Conservation (phyloP, 805 yeast species). For the Zygotorulaspora florentina region DNA sequence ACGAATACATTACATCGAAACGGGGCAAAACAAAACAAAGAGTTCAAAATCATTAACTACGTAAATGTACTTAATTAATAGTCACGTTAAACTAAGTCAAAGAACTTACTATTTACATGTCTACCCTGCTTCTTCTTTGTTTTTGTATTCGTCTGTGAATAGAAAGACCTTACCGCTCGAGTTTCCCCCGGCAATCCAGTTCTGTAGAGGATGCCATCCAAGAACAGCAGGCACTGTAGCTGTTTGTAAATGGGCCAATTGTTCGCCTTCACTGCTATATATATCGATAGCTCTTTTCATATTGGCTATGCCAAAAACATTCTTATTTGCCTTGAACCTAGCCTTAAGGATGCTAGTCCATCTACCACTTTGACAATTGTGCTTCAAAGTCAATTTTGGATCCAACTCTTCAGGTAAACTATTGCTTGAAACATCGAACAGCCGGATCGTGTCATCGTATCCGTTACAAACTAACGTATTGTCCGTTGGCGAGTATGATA, state of each 20-base stretch:
- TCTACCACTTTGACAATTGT: slow-evolving; percentile 94
- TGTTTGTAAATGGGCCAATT: slow-evolving; percentile 71
- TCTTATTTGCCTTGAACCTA: slow-evolving; percentile 69
- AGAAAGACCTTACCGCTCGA: slow-evolving; percentile 87
- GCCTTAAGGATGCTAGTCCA: slow-evolving; percentile 94
- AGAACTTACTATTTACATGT: too few species aligned
- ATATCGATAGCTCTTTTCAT: slow-evolving; percentile 88
- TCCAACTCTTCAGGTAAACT: slow-evolving; percentile 37
- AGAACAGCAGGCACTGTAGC: slow-evolving; percentile 94
- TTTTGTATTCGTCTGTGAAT: slow-evolving; percentile 30
- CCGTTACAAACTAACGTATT: slow-evolving; percentile 83
- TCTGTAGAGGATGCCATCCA: slow-evolving; percentile 74
- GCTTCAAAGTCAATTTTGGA: slow-evolving; percentile 67
- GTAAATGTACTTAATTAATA: neutral
- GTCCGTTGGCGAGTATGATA: slow-evolving; percentile 68
- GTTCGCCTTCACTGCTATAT: slow-evolving; percentile 70
- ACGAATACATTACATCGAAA: slow-evolving; percentile 9
- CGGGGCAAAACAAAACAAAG: slow-evolving; percentile 12
- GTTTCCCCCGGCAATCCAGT: slow-evolving; percentile 92
- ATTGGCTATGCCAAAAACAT: slow-evolving; percentile 87
- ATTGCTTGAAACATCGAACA: slow-evolving; percentile 52
- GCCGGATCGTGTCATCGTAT: slow-evolving; percentile 76
- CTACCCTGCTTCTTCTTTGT: slow-evolving; percentile 2
- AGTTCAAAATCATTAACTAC: slow-evolving; percentile 5
- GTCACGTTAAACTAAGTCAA: neutral